These are phyloP conservation scores for Camelina sativa DNA, from an alignment of 345 rosid species.

Conservation along the genomic window DNA sequence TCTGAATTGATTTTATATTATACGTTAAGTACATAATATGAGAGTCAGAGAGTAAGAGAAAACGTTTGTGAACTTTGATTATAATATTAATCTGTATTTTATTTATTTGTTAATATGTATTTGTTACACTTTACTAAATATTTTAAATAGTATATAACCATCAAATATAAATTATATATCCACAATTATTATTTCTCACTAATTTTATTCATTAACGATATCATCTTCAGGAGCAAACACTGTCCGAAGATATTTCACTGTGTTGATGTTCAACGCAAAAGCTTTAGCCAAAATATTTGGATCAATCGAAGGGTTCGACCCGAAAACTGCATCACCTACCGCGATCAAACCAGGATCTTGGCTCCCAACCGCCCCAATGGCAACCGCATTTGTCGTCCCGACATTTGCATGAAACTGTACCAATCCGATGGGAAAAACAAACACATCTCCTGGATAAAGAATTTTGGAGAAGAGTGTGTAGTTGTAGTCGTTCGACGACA, in stretches of 20 bases:
- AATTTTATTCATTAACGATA: background rate
- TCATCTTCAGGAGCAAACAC: background rate
- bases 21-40: too few relatives aligned
- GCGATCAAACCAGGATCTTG: constrained; percentile 10
- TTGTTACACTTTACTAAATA: too few relatives aligned
- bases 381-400: constrained; percentile 31
- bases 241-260: constrained; percentile 32
- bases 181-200: too few relatives aligned
- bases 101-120: too few relatives aligned
- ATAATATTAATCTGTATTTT: too few relatives aligned
- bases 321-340: constrained; percentile 32
- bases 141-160: too few relatives aligned
- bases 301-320: constrained; percentile 35
- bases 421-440: constrained; percentile 34
- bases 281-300: constrained; percentile 43
- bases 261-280: constrained; percentile 41
- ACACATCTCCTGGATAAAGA: constrained; percentile 42
- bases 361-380: constrained; percentile 10
- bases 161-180: too few relatives aligned
- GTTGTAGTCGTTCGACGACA: background rate
- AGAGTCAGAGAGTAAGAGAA: too few relatives aligned
- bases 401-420: constrained; percentile 45
- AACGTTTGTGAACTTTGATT: too few relatives aligned
- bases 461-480: constrained; percentile 39
- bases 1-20: too few relatives aligned